Base-by-base conservation (phyloP, 805 yeast genomes). In the Zygotorulaspora chibaensis region DNA sequence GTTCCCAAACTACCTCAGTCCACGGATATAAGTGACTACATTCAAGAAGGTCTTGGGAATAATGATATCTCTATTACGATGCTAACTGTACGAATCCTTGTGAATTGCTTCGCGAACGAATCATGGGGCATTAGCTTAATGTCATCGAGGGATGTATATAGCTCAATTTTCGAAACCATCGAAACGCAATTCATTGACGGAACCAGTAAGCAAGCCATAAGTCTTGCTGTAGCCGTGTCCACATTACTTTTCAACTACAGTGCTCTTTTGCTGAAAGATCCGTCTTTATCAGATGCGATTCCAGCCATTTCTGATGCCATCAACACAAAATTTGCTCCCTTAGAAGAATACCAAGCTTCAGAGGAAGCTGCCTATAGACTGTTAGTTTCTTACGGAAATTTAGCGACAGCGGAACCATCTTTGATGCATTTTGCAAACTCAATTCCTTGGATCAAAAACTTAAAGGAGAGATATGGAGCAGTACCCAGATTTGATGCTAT, bases 281-380 rank as follows among this genome's bases (percentile, higher is more conserved):
- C 65, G 12, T 56, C 62, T 3, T 31, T 36, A 3, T 31, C 48
- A 8, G 65, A 59, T 25, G 55, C 66, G 44, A 50, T 65, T 1
- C 63, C 68, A 13, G 52, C 61, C 18, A 34, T 72, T 11, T 51
- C 65, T 2, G 66, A 61, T 16, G 58, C 59, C 1, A 39, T 68
- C 9, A 61, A 63, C 28, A 47, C 50, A 0, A 61, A 61, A 23
- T 62, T 59, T 38, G 65, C 62, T 3, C 52, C 55, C 2, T 55
- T 68, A 8, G 65, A 67, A 8, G 48, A 53, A 2, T 58, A 58
- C 25, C 61, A 57, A 29, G 56, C 66, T 1, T 76, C 76, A 31
- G 74, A 79, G 33, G 96, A 87, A 62, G 78, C 89, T 2, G 77
- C 80, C 0, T 87, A 86, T 61, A 73, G 96, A 57, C 53, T 81